Conservation (phyloP, 169 alveolate species). For the Plasmodium gallinaceum region DNA sequence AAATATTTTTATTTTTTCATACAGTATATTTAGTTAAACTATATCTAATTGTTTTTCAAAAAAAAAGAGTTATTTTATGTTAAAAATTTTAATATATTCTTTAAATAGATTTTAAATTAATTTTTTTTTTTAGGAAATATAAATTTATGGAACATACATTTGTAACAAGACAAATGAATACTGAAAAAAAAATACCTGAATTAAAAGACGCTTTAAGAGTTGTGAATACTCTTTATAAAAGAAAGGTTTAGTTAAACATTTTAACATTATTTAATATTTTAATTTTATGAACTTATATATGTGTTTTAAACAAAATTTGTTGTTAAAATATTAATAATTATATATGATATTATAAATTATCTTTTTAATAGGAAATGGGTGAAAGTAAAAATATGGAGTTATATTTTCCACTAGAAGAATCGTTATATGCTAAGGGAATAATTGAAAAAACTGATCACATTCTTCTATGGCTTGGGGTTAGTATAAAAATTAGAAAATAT, state of each 20-base stretch:
- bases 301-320: not conserved
- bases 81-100: no score
- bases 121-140: slow-evolving; percentile 78
- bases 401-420: slow-evolving; percentile 87
- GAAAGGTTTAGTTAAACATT: slow-evolving; percentile 43
- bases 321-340: not conserved
- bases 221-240: slow-evolving; percentile 54
- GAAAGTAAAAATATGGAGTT: slow-evolving; percentile 40
- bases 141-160: slow-evolving; percentile 86
- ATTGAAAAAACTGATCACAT: slow-evolving; percentile 86
- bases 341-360: slow-evolving; percentile 4
- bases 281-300: not conserved
- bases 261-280: not conserved
- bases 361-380: slow-evolving; percentile 42
- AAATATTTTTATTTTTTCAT: not conserved
- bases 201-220: slow-evolving; percentile 82
- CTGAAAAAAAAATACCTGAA: slow-evolving; percentile 84
- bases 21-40: slow-evolving; percentile 1
- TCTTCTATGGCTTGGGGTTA: slow-evolving; percentile 91
- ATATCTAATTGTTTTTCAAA: not conserved
- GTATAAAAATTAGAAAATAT: not conserved
- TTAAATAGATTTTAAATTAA: not conserved
- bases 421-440: slow-evolving; percentile 88
- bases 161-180: slow-evolving; percentile 80
- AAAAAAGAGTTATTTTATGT: slow-evolving; percentile 1